A percentile compares a stretch with the other conserved stretches of the same genome.
These are phyloP conservation scores for Starmerella apis DNA, from an alignment of 805 yeast genomes.

Conservation along the genomic window DNA sequence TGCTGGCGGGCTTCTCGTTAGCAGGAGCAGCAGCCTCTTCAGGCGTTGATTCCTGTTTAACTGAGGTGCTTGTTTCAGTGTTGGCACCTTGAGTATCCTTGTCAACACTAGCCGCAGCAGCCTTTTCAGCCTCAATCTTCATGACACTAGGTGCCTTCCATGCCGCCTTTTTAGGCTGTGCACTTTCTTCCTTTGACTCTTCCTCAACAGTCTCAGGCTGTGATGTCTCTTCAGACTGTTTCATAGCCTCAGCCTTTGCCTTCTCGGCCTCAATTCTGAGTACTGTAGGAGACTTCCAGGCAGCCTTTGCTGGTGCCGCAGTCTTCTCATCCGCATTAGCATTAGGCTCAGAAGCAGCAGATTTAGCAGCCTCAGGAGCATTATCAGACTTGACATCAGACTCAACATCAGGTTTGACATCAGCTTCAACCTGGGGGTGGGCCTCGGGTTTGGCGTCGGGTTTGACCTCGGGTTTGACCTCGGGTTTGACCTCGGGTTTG, in stretches of 20 bases:
- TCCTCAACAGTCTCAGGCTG: not conserved
- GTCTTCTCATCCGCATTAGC: not conserved
- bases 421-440: slow-evolving; percentile 5
- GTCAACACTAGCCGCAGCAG: not conserved
- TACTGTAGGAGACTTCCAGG: slow-evolving; percentile 1
- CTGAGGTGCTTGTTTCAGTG: not conserved
- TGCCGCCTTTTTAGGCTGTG: slow-evolving; percentile 4
- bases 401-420: slow-evolving; percentile 13
- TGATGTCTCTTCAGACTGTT: not conserved
- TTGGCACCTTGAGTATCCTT: not conserved
- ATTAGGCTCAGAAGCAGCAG: not conserved
- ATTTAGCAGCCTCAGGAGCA: not conserved
- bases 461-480: slow-evolving; percentile 14
- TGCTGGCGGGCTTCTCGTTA: not conserved
- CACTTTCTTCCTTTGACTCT: slow-evolving; percentile 4
- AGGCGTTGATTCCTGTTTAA: not conserved
- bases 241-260: slow-evolving; percentile 14
- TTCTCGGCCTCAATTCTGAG: slow-evolving; percentile 24
- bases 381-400: not conserved
- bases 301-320: not conserved
- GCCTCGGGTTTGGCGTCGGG: no score
- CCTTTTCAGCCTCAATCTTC: slow-evolving; percentile 15
- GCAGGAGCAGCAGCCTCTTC: not conserved
- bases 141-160: slow-evolving; percentile 18
- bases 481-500: slow-evolving; percentile 5